Evolutionary conservation across 305 asterid species (phyloP), one percentile per base, ranked within the genome.

Genomic region (Caryopteris hybrid): DNA sequence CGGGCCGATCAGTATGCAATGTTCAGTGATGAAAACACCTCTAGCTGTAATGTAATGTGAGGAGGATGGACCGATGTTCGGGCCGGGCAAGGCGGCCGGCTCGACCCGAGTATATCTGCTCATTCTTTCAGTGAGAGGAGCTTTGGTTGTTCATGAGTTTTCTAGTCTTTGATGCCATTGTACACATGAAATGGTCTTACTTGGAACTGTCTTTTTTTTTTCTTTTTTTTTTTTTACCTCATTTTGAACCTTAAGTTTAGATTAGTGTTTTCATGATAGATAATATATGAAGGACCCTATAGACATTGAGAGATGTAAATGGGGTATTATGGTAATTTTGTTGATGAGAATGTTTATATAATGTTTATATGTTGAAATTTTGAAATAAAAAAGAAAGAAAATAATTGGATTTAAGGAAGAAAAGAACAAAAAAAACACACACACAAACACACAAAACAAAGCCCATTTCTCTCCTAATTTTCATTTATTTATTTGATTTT

Each of bases 21-120:
- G 80, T 84, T 85, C 13, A 86, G 94, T 33, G 95, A 92, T 17
- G 98, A 92, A 31, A 92, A 90, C 88, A 83, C 96, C 56, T 68
- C 82, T 13, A 85, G 96, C 47, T 92, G 98, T 74, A 64, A 11
- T 39, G 70, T 92, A 18, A 92, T 92, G 98, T 91, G 91, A 88
- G 65, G 17, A 21, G n/a, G 56, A 42, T 20, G 8, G n/a, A n/a
- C n/a, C n/a, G n/a, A n/a, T n/a, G n/a, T n/a, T n/a, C n/a, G n/a
- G n/a, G n/a, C n/a, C n/a, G n/a, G n/a, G n/a, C n/a, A n/a, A n/a
- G n/a, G n/a, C n/a, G n/a, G n/a, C n/a, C n/a, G n/a, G n/a, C n/a
- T n/a, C n/a, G n/a, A n/a, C n/a, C n/a, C n/a, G n/a, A n/a, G n/a
- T n/a, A n/a, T n/a, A n/a, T n/a, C n/a, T n/a, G n/a, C n/a, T n/a